These are phyloP conservation scores for Ziziphus jujuba DNA, from an alignment of 306 rosid genomes.

Conservation along the genomic window DNA sequence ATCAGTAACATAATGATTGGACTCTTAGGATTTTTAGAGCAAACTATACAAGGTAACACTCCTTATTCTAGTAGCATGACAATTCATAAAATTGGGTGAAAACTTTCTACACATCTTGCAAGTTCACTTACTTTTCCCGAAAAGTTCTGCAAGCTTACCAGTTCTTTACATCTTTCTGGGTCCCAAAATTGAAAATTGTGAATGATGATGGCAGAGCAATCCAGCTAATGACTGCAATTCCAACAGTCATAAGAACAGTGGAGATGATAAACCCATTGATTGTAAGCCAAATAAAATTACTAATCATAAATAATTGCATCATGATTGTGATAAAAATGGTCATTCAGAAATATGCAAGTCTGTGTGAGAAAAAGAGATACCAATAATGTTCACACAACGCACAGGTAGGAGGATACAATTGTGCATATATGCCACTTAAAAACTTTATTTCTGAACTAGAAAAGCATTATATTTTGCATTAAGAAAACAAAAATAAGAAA, in stretches of 20 bases:
- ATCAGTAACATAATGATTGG: background rate
- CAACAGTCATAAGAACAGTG: constrained; percentile 68
- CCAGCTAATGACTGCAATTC: too few relatives aligned
- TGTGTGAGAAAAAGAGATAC: background rate
- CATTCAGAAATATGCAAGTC: background rate
- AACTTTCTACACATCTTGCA: background rate
- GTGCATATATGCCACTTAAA: too few relatives aligned
- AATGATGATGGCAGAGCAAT: constrained; percentile 69
- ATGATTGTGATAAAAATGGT: background rate
- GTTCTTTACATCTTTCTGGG: constrained; percentile 65
- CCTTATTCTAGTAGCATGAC: background rate
- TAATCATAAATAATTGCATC: too few relatives aligned
- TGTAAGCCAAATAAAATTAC: too few relatives aligned
- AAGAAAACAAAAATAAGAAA: too few relatives aligned
- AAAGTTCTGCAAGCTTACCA: constrained; percentile 39
- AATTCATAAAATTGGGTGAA: background rate
- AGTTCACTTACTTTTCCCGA: background rate
- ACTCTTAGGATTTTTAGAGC: too few relatives aligned
- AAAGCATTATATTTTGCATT: too few relatives aligned
- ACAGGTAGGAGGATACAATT: too few relatives aligned
- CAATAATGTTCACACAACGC: background rate
- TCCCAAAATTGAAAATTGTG: constrained; percentile 76
- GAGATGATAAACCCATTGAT: constrained; percentile 57
- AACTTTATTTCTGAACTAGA: too few relatives aligned
- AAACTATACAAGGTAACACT: background rate